Conservation (phyloP, 2,329 filamentous ascomycete genomes). For the Bipolaris zeicola region DNA sequence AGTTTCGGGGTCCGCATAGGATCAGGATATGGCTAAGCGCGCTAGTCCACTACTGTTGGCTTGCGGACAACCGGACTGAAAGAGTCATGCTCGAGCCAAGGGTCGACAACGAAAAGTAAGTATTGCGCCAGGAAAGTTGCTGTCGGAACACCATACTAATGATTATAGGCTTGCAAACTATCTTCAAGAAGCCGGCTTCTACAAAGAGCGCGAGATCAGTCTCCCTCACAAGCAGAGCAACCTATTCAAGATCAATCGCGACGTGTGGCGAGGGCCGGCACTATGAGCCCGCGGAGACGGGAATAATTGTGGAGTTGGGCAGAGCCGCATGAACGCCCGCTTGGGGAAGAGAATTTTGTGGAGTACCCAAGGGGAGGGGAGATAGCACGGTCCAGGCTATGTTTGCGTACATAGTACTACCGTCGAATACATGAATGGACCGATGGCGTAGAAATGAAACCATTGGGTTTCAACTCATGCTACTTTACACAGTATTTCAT, state of each 20-base stretch:
- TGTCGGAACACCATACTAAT: slow-evolving; percentile 13
- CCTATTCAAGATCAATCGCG: slow-evolving; percentile 77
- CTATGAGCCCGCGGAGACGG: slow-evolving; percentile 24
- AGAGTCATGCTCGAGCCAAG: slow-evolving; percentile 85
- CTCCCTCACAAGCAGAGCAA: slow-evolving; percentile 94
- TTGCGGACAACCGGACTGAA: slow-evolving; percentile 79
- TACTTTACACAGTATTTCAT: too few relatives aligned
- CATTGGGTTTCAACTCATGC: too few relatives aligned
- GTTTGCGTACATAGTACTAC: neutral
- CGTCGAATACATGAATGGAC: neutral
- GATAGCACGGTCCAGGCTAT: slow-evolving; percentile 20
- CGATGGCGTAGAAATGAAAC: too few relatives aligned
- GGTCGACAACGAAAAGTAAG: slow-evolving; percentile 87
- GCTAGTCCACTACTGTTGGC: slow-evolving; percentile 83
- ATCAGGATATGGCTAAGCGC: slow-evolving; percentile 83
- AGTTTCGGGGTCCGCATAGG: slow-evolving; percentile 78
- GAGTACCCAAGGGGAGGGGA: slow-evolving; percentile 17
- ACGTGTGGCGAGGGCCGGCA: slow-evolving; percentile 65
- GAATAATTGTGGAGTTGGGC: slow-evolving; percentile 20
- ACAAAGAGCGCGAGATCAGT: slow-evolving; percentile 81
- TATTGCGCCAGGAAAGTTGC: slow-evolving; percentile 11
- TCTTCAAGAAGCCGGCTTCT: slow-evolving; percentile 76
- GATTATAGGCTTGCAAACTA: slow-evolving; percentile 68
- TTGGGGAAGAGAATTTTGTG: slow-evolving; percentile 20
- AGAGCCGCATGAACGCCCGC: slow-evolving; percentile 15